Conservation (phyloP, 2,329 filamentous ascomycete genomes). For the Xylaria sp. region DNA sequence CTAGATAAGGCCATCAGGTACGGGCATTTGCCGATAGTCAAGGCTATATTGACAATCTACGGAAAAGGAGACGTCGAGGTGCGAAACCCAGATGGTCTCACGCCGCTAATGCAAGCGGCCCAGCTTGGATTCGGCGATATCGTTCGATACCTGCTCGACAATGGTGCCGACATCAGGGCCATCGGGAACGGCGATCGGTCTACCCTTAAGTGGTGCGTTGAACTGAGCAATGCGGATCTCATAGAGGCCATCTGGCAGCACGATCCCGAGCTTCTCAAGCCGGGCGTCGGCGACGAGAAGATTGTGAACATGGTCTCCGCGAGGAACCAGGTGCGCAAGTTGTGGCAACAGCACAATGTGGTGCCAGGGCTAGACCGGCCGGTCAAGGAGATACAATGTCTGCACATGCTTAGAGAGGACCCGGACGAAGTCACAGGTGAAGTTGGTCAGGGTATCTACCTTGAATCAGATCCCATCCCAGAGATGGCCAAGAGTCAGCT, state of each 20-base stretch:
- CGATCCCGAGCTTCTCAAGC: constrained; percentile 13
- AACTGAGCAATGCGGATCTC: constrained; percentile 14
- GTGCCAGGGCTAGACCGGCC: neutral
- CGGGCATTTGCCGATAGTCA: neutral
- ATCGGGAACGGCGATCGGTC: constrained; percentile 9
- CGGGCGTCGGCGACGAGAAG: neutral
- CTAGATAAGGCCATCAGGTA: neutral
- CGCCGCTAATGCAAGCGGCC: neutral
- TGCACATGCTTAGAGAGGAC: neutral
- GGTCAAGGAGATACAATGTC: neutral
- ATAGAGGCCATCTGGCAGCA: constrained; percentile 16
- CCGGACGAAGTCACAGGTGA: neutral
- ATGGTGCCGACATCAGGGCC: neutral
- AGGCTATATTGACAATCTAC: neutral
- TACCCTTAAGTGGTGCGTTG: constrained; percentile 16
- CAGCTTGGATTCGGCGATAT: neutral
- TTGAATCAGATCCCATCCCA: neutral
- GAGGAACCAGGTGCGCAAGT: neutral
- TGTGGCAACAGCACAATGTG: neutral
- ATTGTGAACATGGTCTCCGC: neutral
- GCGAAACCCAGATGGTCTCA: neutral
- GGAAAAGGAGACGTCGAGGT: neutral
- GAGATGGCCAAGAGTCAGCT: neutral
- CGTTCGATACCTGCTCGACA: neutral
- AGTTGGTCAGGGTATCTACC: neutral